phyloP scores from a whole-genome alignment of 352 stramenopile genomes.

The Detonula confervacea region DNA sequence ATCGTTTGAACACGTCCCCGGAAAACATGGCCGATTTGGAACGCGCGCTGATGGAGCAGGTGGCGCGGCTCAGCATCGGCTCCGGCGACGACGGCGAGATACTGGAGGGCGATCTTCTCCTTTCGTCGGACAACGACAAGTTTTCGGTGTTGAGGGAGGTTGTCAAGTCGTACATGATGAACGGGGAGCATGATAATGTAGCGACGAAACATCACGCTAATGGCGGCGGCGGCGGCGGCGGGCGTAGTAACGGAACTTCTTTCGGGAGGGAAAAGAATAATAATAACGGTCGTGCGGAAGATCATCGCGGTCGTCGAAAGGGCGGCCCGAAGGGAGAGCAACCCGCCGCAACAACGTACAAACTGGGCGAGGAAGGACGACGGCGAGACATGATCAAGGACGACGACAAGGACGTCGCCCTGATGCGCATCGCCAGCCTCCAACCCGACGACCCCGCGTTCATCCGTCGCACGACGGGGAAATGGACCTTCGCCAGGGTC shows the following conservation, averaged over 20 bases:
- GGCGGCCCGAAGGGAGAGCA: neutral
- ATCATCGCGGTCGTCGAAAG: neutral
- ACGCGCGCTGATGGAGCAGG: conserved; percentile 2
- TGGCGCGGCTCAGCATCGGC: conserved; percentile 1
- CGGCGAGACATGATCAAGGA: conserved; percentile 48
- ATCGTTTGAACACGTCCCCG: neutral
- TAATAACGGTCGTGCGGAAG: neutral
- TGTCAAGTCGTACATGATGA: conserved; percentile 23
- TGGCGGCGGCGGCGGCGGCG: neutral
- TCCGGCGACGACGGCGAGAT: neutral
- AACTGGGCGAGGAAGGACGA: conserved; percentile 35
- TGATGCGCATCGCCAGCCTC: conserved; percentile 27
- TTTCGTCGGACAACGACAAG: neutral
- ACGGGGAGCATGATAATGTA: too few species aligned
- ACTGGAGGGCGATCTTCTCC: neutral
- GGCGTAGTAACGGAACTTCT: neutral
- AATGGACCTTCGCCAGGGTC: conserved; percentile 45
- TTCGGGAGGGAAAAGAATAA: too few species aligned
- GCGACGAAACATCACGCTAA: neutral
- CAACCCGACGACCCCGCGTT: conserved; percentile 35
- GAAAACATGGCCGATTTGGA: conserved; percentile 11
- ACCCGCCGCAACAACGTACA: conserved; percentile 10
- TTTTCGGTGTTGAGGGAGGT: conserved; percentile 5
- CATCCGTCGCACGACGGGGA: conserved; percentile 34
- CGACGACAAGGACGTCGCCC: conserved; percentile 31